Evolutionary conservation across 208 protist species (phyloP), one percentile per base, ranked within the genome.

Genomic region (Leishmania braziliensis): DNA sequence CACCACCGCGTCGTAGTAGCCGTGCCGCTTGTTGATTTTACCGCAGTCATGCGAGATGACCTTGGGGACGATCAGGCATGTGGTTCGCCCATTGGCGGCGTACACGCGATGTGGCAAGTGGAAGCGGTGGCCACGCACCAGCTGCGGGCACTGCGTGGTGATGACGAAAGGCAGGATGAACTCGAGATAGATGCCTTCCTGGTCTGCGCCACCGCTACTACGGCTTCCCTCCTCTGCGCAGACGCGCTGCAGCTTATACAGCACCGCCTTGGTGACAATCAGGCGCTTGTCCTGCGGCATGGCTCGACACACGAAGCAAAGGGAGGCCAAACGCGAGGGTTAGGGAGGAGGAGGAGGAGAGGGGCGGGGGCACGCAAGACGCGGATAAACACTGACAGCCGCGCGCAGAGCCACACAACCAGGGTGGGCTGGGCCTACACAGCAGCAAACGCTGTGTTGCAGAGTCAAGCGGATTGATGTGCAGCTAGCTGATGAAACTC

Each of bases 281-380:
- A 97, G 85, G 8, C 94, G 88, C 78, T 97, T 97, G 77, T 97
- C 94, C 77, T 97, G 92, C 36, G 94, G 94, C 94, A 97, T 97
- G 71, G 33, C 68, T 26, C 46, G 2, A 14, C 65, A 26, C 54
- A 63, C 43, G 39, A 74, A 5, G 2, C 18, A 54, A 54, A 18
- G 33, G 4, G 43, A 9, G 36, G 12, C 1, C 5, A 56, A 56
- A 20, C 53, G 18, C 16, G 53, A 56, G 53, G 53, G 12, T 12
- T 14, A 39, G 9, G 1, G 23, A 10, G 26, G 29, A 23, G 62
- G 3, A 9, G 26, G 29, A 29, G 29, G 10, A 29, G 8, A 14
- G 62, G 29, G 29, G 62, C 14, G 16, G 26, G 20, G 3, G 14
- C 26, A 23, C 62, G 5, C 12, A 68, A 29, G 29, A 39, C 62